phyloP scores from a whole-genome alignment of 1,284 basidiomycete species.

The Rhodofomes roseus region DNA sequence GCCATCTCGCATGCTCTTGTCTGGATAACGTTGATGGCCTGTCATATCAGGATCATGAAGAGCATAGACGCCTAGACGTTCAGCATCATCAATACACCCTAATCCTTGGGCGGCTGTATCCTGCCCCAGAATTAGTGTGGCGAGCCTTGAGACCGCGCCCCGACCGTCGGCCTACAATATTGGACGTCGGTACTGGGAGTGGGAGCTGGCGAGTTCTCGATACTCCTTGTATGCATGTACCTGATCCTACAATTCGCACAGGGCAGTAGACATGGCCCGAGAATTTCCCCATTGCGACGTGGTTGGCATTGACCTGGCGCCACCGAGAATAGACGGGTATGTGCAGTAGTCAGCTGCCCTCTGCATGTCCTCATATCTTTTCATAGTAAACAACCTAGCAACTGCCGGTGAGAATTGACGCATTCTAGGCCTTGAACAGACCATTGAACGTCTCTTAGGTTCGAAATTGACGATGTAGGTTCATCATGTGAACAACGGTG shows the following conservation, averaged over 20 bases:
- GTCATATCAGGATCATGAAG: constrained; percentile 26
- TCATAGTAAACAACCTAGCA: constrained; percentile 25
- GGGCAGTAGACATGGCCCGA: constrained; percentile 33
- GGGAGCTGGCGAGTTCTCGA: constrained; percentile 28
- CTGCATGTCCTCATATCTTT: background rate
- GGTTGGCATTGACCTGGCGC: constrained; percentile 31
- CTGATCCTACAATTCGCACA: constrained; percentile 11
- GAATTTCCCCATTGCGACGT: constrained; percentile 33
- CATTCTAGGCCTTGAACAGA: background rate
- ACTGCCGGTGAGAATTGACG: constrained; percentile 27
- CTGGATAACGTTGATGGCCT: background rate
- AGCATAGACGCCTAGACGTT: constrained; percentile 32
- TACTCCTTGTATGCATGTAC: background rate
- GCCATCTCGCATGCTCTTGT: background rate
- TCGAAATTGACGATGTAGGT: constrained; percentile 33
- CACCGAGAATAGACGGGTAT: constrained; percentile 26
- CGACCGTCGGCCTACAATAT: constrained; percentile 23
- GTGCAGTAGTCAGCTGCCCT: background rate
- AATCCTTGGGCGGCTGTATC: constrained; percentile 26
- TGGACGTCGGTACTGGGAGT: constrained; percentile 34
- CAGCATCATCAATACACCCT: constrained; percentile 32
- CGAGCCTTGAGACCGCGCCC: constrained; percentile 27
- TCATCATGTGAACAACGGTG: background rate
- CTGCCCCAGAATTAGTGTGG: constrained; percentile 28
- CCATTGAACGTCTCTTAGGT: constrained; percentile 15